Evolutionary conservation across 208 protist species (phyloP).

Genomic region (Leishmania gerbilli): DNA sequence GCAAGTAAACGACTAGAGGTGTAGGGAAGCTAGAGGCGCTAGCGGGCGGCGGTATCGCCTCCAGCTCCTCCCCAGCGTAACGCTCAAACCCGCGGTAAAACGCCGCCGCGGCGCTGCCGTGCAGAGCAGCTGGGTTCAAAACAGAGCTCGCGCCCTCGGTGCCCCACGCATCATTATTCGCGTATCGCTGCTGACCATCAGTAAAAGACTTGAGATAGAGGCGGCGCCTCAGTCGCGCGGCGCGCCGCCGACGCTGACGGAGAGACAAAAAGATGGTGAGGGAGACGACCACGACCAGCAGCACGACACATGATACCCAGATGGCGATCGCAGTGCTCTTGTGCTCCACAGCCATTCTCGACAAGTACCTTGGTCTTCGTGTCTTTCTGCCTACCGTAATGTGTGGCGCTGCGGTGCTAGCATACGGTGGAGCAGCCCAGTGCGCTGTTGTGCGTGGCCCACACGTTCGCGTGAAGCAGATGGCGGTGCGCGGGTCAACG

Average conservation of each 20-base stretch:
- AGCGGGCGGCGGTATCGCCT: constrained; percentile 20
- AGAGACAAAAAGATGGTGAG: constrained; percentile 38
- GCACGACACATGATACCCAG: constrained; percentile 50
- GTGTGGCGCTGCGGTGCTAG: background rate
- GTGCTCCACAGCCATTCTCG: constrained; percentile 39
- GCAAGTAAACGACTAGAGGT: constrained; percentile 33
- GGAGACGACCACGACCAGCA: constrained; percentile 48
- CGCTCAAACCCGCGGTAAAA: constrained; percentile 25
- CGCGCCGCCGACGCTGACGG: constrained; percentile 15
- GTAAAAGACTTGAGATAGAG: constrained; percentile 4
- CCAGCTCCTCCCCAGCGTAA: constrained; percentile 19
- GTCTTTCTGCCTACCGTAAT: background rate
- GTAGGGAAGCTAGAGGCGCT: constrained; percentile 11
- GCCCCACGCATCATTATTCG: background rate
- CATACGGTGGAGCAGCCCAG: background rate
- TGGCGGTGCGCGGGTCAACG: background rate
- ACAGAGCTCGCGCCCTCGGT: background rate
- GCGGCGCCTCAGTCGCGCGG: constrained; percentile 8
- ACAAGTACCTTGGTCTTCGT: background rate
- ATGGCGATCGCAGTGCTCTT: constrained; percentile 55
- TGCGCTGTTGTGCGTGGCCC: background rate
- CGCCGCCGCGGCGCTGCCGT: background rate
- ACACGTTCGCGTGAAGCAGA: background rate
- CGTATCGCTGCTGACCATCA: background rate
- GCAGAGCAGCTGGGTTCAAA: background rate